Base-by-base conservation (phyloP, 2,329 filamentous ascomycete genomes). In the Fusarium hainanense region DNA sequence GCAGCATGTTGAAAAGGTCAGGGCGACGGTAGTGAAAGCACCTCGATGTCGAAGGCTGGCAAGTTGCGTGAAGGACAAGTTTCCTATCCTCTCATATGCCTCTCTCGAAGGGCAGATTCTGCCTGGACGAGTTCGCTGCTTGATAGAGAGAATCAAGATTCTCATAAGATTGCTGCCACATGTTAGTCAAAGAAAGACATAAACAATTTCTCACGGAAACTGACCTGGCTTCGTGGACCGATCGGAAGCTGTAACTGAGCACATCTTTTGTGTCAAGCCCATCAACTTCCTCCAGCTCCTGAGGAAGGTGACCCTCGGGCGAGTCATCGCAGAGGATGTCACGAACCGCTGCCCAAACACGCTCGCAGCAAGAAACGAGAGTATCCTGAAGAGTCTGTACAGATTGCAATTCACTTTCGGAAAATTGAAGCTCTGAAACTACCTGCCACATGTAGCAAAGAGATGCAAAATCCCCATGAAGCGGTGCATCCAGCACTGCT, bases 211-310 rank as follows among this genome's bases (percentile, higher is more conserved):
- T n/a, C 34, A 65, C 14, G 11, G 13, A 6, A 25, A 37, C 43
- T 47, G 82, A 93, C 92, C 93, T 97, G 25, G 94, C 93, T 80
- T 99, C 96, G 67, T 97, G 95, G n/a, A 98, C 85, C 8, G 94
- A 93, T 73, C 96, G 89, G 87, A 97, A 99, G 67, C 94, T 97
- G 78, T 96, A 99, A 70, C 95, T 98, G 48, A 99, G 81, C 20
- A 97, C 86, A 73, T 97, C 93, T 76, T 98, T 98, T 1, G 93
- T 94, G 54, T 92, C 90, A 4, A 93, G 85, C 2, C 90, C 92
- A 7, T 91, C 86, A 18, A 88, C 82, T 34, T 92, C 90, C 55
- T 92, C 88, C n/a, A 93, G 79, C 27, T 95, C 92, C 54, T 94
- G 89, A 0, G 90, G 91, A 6, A 93, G 83, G 77, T 96, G 90